These are phyloP conservation scores for Rickenella mellea DNA, from an alignment of 768 basidiomycete genomes.

Conservation along the genomic window DNA sequence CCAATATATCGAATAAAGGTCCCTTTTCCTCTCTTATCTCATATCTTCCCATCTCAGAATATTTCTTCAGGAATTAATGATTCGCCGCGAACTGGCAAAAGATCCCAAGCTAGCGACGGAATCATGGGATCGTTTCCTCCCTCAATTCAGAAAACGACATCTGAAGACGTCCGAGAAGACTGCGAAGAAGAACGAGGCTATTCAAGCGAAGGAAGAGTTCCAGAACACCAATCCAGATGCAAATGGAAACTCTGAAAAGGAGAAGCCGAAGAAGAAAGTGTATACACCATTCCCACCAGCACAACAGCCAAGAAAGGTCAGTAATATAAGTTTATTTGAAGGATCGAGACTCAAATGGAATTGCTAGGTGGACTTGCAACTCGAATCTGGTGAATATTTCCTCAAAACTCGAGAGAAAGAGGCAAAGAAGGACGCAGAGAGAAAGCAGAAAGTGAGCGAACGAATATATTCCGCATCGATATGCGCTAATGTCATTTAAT, in stretches of 20 bases:
- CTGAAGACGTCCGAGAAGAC: constrained; percentile 94
- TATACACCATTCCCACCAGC: constrained; percentile 99
- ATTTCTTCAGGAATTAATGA: constrained; percentile 81
- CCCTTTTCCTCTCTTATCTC: constrained; percentile 5
- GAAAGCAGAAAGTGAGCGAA: constrained; percentile 62
- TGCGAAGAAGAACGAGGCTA: constrained; percentile 71
- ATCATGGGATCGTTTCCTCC: constrained; percentile 95
- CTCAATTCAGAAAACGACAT: constrained; percentile 89
- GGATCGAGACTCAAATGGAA: background rate
- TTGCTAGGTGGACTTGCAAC: constrained; percentile 74
- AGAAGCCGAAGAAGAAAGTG: constrained; percentile 38
- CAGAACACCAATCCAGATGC: too few relatives aligned
- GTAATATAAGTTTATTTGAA: constrained; percentile 2
- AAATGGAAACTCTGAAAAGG: constrained; percentile 48
- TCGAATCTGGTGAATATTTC: constrained; percentile 98
- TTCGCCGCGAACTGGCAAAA: constrained; percentile 93
- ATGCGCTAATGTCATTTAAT: background rate
- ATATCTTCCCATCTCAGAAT: too few relatives aligned
- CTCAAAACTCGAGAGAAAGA: constrained; percentile 87
- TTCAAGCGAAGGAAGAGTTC: constrained; percentile 51
- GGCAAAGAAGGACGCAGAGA: constrained; percentile 55
- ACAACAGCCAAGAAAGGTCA: constrained; percentile 85
- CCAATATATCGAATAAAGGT: constrained; percentile 99
- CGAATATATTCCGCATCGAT: background rate
- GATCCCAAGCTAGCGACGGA: constrained; percentile 92